Conservation (phyloP, 768 basidiomycete genomes). For the Dendrothele bispora region DNA sequence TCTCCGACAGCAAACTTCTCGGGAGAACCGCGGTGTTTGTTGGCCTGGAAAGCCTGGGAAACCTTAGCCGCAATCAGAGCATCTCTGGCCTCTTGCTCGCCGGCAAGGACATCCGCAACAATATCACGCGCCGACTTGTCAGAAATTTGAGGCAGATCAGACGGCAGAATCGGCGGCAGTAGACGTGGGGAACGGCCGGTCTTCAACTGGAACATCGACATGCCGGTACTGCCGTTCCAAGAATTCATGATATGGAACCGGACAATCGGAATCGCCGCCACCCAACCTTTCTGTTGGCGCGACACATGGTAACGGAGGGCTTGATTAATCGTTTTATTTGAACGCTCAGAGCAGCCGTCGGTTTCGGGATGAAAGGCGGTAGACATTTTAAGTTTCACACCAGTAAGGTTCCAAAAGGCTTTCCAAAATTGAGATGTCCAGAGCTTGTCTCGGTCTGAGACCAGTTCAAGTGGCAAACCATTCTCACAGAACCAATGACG, state of each 20-base stretch:
- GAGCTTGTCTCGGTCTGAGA: constrained; percentile 25
- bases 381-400: constrained; percentile 22
- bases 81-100: too few species aligned
- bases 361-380: constrained; percentile 30
- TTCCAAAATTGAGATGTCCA: constrained; percentile 29
- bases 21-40: too few species aligned
- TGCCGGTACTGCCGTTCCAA: constrained; percentile 24
- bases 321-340: constrained; percentile 22
- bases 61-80: too few species aligned
- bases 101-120: too few species aligned
- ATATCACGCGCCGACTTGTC: too few species aligned
- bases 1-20: too few species aligned
- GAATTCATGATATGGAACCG: constrained; percentile 32
- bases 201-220: constrained; percentile 27
- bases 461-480: constrained; percentile 20
- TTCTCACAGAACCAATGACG: constrained; percentile 22
- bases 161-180: constrained; percentile 20
- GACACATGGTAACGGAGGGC: constrained; percentile 12
- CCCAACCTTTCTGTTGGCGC: constrained; percentile 26
- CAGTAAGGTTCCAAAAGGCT: constrained; percentile 13
- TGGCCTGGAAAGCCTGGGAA: too few species aligned
- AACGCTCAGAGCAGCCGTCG: constrained; percentile 23
- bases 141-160: too few species aligned
- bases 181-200: constrained; percentile 18
- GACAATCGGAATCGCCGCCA: constrained; percentile 14